These are phyloP conservation scores for Arbutus unedo DNA, from an alignment of 148 eudicot species.

Conservation along the genomic window DNA sequence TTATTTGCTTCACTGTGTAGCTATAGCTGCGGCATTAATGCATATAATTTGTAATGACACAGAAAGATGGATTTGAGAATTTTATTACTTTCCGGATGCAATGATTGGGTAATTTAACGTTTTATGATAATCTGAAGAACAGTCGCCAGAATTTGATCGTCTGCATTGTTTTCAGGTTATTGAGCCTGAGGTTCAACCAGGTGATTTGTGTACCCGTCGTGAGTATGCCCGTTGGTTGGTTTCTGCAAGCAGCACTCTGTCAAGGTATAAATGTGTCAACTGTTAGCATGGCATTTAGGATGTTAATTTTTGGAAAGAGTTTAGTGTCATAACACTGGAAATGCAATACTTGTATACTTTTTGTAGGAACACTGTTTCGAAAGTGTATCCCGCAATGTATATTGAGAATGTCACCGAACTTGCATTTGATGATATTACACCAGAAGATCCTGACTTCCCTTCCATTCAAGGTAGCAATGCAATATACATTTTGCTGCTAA, in stretches of 20 bases:
- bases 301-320: neutral
- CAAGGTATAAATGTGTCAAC: constrained; percentile 53
- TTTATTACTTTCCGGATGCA: neutral
- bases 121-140: neutral
- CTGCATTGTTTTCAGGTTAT: constrained; percentile 54
- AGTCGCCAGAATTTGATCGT: neutral
- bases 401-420: constrained; percentile 88
- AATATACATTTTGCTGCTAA: neutral
- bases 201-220: constrained; percentile 91
- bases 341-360: constrained; percentile 5
- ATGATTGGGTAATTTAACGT: neutral
- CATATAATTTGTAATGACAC: neutral
- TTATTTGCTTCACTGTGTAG: neutral
- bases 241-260: constrained; percentile 82
- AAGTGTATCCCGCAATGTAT: constrained; percentile 98
- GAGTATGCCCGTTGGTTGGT: constrained; percentile 99
- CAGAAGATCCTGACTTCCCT: constrained; percentile 93
- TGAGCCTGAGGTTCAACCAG: constrained; percentile 84
- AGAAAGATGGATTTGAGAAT: neutral
- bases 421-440: constrained; percentile 92
- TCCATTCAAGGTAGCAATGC: constrained; percentile 73
- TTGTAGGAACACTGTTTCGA: constrained; percentile 65
- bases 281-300: neutral
- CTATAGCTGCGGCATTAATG: neutral
- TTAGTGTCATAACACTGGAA: neutral